Base-by-base conservation (phyloP, 2,329 filamentous ascomycete species). In the Talaromyces funiculosus region DNA sequence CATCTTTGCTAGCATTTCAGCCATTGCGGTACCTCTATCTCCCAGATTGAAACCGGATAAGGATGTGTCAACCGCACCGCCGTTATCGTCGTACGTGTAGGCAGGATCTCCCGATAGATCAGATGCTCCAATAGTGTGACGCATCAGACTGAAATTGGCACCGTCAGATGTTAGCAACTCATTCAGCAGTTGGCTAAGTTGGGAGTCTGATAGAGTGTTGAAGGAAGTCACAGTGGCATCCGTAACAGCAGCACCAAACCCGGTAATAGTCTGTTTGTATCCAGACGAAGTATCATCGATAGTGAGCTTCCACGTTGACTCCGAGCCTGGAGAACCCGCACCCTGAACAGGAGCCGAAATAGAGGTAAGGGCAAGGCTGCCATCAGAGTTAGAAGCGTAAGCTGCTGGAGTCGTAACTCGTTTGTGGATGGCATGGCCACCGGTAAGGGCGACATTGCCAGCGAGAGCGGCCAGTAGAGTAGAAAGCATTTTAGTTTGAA, bases 11-110 rank as follows among this genome's bases (percentile, higher is more conserved):
- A 60, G 38, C 49, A 54, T 47, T 29, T 33, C 20, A 12, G 49
- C 57, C 57, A 60, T 60, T 9, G 49, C 57, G 16, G 20, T 53
- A 26, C 57, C 57, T 38, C 57, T 38, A 3, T 60, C 57, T 45
- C 57, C 57, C 3, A 60, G 24, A 4, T 54, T 54, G 16, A 60
- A 60, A 16, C 29, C 16, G 8, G 29, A 35, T 12, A 60, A 2
- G 3, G 29, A 38, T 8, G 37, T 60, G n/a, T 60, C 57, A 8
- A 43, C 49, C 0, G 20, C 16, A 5, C 49, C 57, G 26, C 38
- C 57, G 3, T 60, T 60, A 16, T 60, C 57, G 40, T 60, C 57
- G 16, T 60, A 60, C 3, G 57, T 60, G 20, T 60, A 60, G 12
- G 20, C 49, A n/a, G 57, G 57, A 33, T 60, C 51, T 18, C 47